phyloP scores from a whole-genome alignment of 23 red algal species.

The Gracilaria caudata region DNA sequence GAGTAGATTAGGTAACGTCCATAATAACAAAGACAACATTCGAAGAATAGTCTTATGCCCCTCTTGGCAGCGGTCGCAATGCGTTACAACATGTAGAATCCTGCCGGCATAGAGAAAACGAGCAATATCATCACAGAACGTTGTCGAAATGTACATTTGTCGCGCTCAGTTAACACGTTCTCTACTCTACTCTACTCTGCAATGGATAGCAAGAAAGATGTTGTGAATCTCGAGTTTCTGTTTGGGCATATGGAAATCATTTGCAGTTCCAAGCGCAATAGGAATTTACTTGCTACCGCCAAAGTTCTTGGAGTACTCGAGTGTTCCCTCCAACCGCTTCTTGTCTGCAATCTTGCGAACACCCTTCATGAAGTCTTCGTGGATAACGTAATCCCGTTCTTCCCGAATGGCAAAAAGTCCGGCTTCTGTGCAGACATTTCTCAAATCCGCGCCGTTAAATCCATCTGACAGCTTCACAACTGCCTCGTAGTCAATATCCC shows the following conservation, averaged over 20 bases:
- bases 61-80: not conserved
- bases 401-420: conserved; percentile 97
- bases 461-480: conserved; percentile 97
- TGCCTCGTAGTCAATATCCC: conserved; percentile 98
- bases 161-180: too few relatives aligned
- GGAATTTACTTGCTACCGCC: conserved; percentile 60
- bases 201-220: not conserved
- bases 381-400: conserved; percentile 92
- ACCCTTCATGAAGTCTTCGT: conserved; percentile 99
- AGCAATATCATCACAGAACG: not conserved
- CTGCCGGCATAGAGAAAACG: not conserved
- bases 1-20: conserved; percentile 3
- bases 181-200: not conserved
- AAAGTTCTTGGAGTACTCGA: conserved; percentile 91
- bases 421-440: conserved; percentile 99
- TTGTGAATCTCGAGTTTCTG: not conserved
- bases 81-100: not conserved
- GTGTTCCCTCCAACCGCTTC: conserved; percentile 95
- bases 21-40: not conserved
- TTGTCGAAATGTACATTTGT: not conserved
- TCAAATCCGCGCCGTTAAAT: conserved; percentile 98
- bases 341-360: conserved; percentile 98
- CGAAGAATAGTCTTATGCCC: not conserved
- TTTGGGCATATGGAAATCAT: not conserved
- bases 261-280: not conserved